phyloP scores from a whole-genome alignment of 2,329 filamentous ascomycete species.

The Trichoderma atrobrunneum region DNA sequence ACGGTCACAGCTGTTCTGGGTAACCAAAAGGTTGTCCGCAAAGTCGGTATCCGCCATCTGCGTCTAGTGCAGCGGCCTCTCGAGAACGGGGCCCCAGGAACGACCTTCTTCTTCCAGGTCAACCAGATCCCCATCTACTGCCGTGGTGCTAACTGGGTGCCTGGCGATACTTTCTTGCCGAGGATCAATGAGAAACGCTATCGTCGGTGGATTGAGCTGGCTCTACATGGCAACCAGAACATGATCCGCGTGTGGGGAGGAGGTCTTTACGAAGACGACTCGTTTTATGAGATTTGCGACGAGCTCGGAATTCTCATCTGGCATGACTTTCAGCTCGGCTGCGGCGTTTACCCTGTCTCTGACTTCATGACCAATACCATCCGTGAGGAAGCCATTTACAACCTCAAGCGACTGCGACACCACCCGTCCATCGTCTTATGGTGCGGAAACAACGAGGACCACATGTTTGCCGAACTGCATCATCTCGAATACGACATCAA shows the following conservation, averaged over 20 bases:
- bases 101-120: slow-evolving; percentile 68
- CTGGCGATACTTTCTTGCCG: slow-evolving; percentile 70
- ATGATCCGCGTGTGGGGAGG: slow-evolving; percentile 74
- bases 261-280: slow-evolving; percentile 66
- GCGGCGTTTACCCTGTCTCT: slow-evolving; percentile 57
- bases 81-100: slow-evolving; percentile 52
- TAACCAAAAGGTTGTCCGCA: slow-evolving; percentile 41
- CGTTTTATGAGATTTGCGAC: slow-evolving; percentile 65
- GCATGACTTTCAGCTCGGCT: slow-evolving; percentile 71
- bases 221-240: slow-evolving; percentile 69
- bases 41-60: slow-evolving; percentile 61
- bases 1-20: slow-evolving; percentile 51
- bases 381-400: slow-evolving; percentile 56
- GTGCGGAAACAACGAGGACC: slow-evolving; percentile 73
- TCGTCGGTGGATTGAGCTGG: slow-evolving; percentile 66
- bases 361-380: slow-evolving; percentile 57
- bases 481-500: slow-evolving; percentile 62
- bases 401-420: slow-evolving; percentile 55
- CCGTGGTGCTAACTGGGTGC: slow-evolving; percentile 77
- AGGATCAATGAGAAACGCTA: slow-evolving; percentile 62
- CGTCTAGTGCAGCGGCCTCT: slow-evolving; percentile 54
- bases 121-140: slow-evolving; percentile 71
- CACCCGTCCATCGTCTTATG: slow-evolving; percentile 71
- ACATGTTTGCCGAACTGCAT: slow-evolving; percentile 14
- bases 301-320: slow-evolving; percentile 65